A percentile compares a stretch with the other conserved stretches of the same genome.
These are phyloP conservation scores for Fusarium robinianum DNA, from an alignment of 2,329 filamentous ascomycete species.

Conservation along the genomic window DNA sequence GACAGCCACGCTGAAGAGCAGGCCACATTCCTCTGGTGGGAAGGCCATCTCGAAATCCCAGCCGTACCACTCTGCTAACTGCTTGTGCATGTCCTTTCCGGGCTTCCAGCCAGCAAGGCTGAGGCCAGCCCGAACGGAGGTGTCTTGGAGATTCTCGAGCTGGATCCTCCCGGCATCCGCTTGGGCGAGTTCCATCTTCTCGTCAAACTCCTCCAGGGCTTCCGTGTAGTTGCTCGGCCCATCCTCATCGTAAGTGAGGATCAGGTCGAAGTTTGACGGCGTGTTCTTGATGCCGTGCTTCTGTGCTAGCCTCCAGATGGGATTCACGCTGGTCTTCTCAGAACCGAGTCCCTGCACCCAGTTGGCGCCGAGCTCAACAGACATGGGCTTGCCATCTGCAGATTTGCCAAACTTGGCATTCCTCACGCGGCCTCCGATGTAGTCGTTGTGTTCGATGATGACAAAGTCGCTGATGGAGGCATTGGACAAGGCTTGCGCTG, in stretches of 20 bases:
- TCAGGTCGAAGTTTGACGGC: slow-evolving; percentile 61
- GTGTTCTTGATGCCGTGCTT: slow-evolving; percentile 61
- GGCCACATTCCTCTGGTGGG: slow-evolving; percentile 59
- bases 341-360: slow-evolving; percentile 52
- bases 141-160: slow-evolving; percentile 63
- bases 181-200: slow-evolving; percentile 50
- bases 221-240: slow-evolving; percentile 56
- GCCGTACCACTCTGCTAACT: slow-evolving; percentile 64
- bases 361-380: slow-evolving; percentile 69
- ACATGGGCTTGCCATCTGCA: slow-evolving; percentile 56
- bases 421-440: slow-evolving; percentile 65
- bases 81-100: slow-evolving; percentile 54
- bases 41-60: slow-evolving; percentile 63
- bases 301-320: slow-evolving; percentile 65
- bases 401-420: slow-evolving; percentile 60
- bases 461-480: slow-evolving; percentile 66
- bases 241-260: slow-evolving; percentile 63
- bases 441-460: slow-evolving; percentile 65
- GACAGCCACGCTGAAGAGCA: slow-evolving; percentile 59
- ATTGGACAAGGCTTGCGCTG: slow-evolving; percentile 66
- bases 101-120: slow-evolving; percentile 67
- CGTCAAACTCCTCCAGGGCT: slow-evolving; percentile 56
- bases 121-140: slow-evolving; percentile 62
- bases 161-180: slow-evolving; percentile 62
- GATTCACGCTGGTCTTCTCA: slow-evolving; percentile 53